Conservation (phyloP, 768 basidiomycete genomes). For the Rhodosporidiobolus odoratus region DNA sequence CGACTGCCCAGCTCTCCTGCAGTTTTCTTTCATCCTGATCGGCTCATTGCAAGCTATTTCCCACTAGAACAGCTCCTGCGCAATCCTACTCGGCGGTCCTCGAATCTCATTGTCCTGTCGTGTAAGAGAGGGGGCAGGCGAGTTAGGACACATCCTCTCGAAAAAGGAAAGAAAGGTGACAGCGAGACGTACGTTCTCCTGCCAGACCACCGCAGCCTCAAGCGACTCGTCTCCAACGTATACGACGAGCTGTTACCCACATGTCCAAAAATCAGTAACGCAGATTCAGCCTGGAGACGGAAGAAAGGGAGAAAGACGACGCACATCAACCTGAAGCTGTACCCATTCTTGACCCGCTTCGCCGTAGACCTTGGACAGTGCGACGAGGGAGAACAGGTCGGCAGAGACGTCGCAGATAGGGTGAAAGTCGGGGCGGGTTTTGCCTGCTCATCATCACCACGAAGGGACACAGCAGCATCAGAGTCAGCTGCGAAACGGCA, state of each 20-base stretch:
- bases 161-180: neutral
- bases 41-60: too few species aligned
- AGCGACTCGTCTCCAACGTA: constrained; percentile 4
- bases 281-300: neutral
- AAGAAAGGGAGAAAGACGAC: neutral
- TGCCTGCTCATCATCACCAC: neutral
- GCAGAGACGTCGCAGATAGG: neutral
- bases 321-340: constrained; percentile 13
- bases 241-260: constrained; percentile 19
- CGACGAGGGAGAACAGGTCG: constrained; percentile 4
- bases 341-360: neutral
- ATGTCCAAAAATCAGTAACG: neutral
- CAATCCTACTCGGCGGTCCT: neutral
- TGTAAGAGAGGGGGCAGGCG: neutral
- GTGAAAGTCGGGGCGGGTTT: neutral
- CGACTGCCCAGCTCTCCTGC: too few species aligned
- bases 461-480: too few species aligned
- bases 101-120: neutral
- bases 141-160: neutral
- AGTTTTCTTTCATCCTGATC: too few species aligned
- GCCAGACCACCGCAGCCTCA: constrained; percentile 14
- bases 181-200: constrained; percentile 2
- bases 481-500: neutral
- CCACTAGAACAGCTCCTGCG: neutral
- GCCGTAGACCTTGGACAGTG: neutral